Conservation (phyloP, 306 rosid genomes). For the Abrus pulchellus region DNA sequence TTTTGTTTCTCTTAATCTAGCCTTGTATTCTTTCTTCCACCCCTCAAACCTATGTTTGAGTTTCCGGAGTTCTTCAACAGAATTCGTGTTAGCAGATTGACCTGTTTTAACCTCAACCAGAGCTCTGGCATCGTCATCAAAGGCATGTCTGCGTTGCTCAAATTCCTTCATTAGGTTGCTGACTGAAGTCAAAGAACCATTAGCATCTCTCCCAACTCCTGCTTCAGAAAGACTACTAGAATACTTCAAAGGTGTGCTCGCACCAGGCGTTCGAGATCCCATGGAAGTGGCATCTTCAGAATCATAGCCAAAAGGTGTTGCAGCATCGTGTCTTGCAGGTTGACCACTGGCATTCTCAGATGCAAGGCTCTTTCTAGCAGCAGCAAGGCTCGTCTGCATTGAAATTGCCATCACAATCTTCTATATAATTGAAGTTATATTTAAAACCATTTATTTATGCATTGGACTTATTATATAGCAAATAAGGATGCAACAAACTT, state of each 20-base stretch:
- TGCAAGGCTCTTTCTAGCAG: constrained; percentile 85
- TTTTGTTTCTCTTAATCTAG: constrained; percentile 71
- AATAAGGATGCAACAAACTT: neutral
- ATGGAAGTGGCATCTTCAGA: constrained; percentile 78
- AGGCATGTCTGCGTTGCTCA: constrained; percentile 70
- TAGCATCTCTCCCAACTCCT: constrained; percentile 63
- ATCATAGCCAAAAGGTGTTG: constrained; percentile 62
- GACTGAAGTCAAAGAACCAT: constrained; percentile 59
- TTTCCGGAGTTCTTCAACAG: constrained; percentile 71
- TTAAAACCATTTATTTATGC: constrained; percentile 9
- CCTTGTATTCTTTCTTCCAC: constrained; percentile 95
- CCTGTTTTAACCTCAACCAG: constrained; percentile 64
- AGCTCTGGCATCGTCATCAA: constrained; percentile 79
- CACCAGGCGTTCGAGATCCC: constrained; percentile 84
- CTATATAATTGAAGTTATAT: constrained; percentile 14
- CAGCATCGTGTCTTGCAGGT: constrained; percentile 57
- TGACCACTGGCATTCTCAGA: constrained; percentile 60
- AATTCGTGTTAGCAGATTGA: constrained; percentile 47
- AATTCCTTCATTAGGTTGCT: constrained; percentile 75
- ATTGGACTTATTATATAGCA: neutral
- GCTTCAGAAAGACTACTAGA: constrained; percentile 53
- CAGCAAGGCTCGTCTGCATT: constrained; percentile 88
- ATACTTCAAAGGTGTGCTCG: constrained; percentile 74
- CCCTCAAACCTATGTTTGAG: constrained; percentile 72
- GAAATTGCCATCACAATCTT: constrained; percentile 48